A percentile compares a stretch with the other conserved stretches of the same genome.
Conservation (phyloP, 2,329 filamentous ascomycete species). For the Nothomitra cinnamomea region DNA sequence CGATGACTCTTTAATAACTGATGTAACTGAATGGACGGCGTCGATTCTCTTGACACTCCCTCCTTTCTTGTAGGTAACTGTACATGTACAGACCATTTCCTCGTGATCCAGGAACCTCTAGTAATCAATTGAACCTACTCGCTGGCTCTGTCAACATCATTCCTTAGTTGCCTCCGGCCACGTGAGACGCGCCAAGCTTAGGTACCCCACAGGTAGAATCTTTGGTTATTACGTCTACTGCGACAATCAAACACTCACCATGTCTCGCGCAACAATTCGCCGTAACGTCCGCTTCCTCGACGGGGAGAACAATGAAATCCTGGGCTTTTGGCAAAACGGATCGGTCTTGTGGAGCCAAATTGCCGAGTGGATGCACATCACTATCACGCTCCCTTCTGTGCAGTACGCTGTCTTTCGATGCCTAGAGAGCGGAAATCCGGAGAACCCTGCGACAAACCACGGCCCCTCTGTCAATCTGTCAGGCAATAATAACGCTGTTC, state of each 20-base stretch:
- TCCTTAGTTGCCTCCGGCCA: background rate
- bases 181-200: background rate
- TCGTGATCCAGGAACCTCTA: no score
- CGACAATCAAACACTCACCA: background rate
- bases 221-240: background rate
- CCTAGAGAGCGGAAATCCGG: no score
- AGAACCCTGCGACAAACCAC: slow-evolving; percentile 1
- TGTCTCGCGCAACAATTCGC: slow-evolving; percentile 1
- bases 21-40: background rate
- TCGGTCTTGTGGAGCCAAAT: slow-evolving; percentile 1
- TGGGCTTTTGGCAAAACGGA: slow-evolving; percentile 1
- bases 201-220: slow-evolving; percentile 1
- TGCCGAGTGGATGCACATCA: slow-evolving; percentile 1
- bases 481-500: background rate
- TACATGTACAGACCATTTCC: slow-evolving; percentile 8
- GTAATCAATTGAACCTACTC: background rate
- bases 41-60: background rate
- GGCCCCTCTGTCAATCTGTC: background rate
- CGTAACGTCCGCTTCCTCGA: slow-evolving; percentile 1
- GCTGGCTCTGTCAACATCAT: background rate
- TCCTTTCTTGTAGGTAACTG: background rate
- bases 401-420: background rate
- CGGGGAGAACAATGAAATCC: background rate
- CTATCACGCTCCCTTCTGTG: background rate
- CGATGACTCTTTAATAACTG: no score